These are phyloP conservation scores for Leccinum imitatum DNA, from an alignment of 768 basidiomycete species.

Conservation along the genomic window DNA sequence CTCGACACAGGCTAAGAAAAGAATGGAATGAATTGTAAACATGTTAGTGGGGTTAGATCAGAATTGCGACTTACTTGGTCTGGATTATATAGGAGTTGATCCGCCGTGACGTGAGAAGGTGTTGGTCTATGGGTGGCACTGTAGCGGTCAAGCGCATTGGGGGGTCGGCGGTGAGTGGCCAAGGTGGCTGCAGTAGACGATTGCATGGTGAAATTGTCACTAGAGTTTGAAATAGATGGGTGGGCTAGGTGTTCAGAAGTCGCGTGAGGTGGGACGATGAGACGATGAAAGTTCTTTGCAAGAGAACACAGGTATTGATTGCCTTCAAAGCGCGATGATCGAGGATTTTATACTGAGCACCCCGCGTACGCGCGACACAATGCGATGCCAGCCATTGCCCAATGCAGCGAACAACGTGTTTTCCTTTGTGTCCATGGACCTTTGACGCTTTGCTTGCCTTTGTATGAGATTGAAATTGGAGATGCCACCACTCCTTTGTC, in stretches of 20 bases:
- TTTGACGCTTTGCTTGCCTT: conserved; percentile 10
- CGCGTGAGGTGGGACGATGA: background rate
- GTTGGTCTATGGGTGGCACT: background rate
- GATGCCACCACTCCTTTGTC: conserved; percentile 8
- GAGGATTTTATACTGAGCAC: conserved; percentile 16
- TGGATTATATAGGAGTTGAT: background rate
- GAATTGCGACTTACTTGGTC: conserved; percentile 2
- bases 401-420: conserved; percentile 1
- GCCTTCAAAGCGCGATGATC: background rate
- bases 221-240: background rate
- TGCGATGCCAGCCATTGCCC: background rate
- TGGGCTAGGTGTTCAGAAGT: background rate
- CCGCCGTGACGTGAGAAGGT: background rate
- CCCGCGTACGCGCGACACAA: background rate
- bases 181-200: background rate
- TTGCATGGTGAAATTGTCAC: conserved; percentile 1
- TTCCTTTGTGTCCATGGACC: conserved; percentile 15
- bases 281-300: background rate
- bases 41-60: background rate
- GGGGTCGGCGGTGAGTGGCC: background rate
- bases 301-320: background rate
- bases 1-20: background rate
- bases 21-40: background rate
- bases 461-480: conserved; percentile 8
- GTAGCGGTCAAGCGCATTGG: background rate